Evolutionary conservation across 306 rosid genomes (phyloP).

Genomic region (Vigna unguiculata): DNA sequence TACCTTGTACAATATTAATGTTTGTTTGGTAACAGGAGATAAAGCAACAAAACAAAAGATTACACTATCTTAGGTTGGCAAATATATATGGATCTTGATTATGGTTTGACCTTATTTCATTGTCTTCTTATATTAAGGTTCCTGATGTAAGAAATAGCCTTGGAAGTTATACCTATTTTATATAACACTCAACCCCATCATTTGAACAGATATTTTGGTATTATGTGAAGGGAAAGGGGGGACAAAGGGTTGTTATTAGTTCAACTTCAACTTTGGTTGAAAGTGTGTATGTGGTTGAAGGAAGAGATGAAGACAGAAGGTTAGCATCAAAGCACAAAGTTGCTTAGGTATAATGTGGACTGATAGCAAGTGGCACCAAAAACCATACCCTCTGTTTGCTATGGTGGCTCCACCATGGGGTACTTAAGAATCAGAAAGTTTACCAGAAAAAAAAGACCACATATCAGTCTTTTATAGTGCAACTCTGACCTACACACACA

Average conservation of each 20-base stretch:
- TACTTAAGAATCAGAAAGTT: neutral
- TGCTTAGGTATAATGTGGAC: constrained; percentile 29
- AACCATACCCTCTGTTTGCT: neutral
- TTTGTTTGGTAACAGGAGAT: too few relatives aligned
- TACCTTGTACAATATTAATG: neutral
- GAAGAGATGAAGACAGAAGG: neutral
- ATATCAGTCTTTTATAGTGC: neutral
- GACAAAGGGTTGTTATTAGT: neutral
- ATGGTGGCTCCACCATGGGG: constrained; percentile 5
- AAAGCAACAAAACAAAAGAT: too few relatives aligned
- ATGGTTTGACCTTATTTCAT: constrained; percentile 19
- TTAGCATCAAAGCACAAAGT: neutral
- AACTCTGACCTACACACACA: constrained; percentile 14
- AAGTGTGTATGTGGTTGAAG: neutral
- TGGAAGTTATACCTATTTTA: neutral
- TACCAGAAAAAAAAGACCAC: constrained; percentile 36
- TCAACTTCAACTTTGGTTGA: neutral
- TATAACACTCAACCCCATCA: neutral
- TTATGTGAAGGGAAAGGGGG: neutral
- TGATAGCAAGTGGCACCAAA: constrained; percentile 32
- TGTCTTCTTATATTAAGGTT: neutral
- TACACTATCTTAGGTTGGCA: too few relatives aligned
- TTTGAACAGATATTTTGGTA: neutral
- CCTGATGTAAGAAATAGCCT: neutral
- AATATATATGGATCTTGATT: neutral